Evolutionary conservation across 805 yeast species (phyloP), one percentile per base, ranked within the genome.

Genomic region (Saturnispora mendoncae): DNA sequence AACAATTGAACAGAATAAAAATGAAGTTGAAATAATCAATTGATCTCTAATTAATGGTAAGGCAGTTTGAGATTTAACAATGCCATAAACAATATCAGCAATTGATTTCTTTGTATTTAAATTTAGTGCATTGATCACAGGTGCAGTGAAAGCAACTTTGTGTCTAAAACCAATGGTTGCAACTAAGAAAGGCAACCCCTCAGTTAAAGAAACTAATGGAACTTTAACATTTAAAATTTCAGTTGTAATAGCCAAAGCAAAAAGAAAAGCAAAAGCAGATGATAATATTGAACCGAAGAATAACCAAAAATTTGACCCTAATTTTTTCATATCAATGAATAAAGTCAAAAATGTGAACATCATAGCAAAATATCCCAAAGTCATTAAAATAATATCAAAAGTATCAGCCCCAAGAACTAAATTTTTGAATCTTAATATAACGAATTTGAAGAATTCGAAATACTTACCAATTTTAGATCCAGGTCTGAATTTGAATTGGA

Each of bases 141-240:
- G 72, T 17, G 72, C 64, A 1, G 96, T 81, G 48, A 87, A 70
- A 10, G 76, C 68, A 15, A 85, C 74, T 54, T 88, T 86, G 58
- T 84, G 83, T 57, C 85, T 87, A 63, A 90, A 90, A 2, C 97
- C 98, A 55, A 90, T 76, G 4, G 86, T 80, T 17, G 94, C 86
- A 18, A 90, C 94, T 55, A 90, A 72, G 61, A 90, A 90, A 18
- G 98, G 98, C 35, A 90, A 64, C 26, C 97, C 97, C 64, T 90
- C 97, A 43, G 87, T 75, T 49, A 90, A 68, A 42, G 84, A 76
- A 42, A 84, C 66, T 42, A 85, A 67, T 7, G 94, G 78, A 25
- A 90, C 79, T 38, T 72, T 72, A 35, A 75, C 64, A 27, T 75
- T 72, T 36, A 83, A 63, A 24, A 74, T 54, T 43, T 71, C 69